These are phyloP conservation scores for Saccharomyces hybrid DNA, from an alignment of 1,139 yeast genomes.

Conservation along the genomic window DNA sequence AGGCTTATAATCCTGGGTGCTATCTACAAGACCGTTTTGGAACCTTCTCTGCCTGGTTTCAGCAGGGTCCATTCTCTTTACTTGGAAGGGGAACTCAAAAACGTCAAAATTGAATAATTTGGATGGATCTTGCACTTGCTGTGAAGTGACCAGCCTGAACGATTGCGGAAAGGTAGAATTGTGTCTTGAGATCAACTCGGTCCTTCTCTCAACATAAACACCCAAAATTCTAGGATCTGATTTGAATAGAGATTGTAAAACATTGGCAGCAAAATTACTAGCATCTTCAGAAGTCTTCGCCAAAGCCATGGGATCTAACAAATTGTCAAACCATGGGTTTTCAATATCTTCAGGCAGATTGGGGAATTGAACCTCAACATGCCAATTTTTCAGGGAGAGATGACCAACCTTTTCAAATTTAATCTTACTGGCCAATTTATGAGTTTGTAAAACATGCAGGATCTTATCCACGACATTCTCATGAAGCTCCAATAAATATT, in stretches of 20 bases:
- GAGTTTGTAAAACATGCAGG: slow-evolving; percentile 15
- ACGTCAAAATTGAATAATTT: slow-evolving; percentile 27
- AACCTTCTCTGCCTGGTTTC: slow-evolving; percentile 43
- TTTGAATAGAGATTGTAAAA: slow-evolving; percentile 29
- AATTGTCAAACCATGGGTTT: slow-evolving; percentile 28
- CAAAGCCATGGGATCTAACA: slow-evolving; percentile 21
- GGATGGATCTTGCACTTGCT: slow-evolving; percentile 28
- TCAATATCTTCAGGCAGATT: slow-evolving; percentile 14
- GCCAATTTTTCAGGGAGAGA: slow-evolving; percentile 20
- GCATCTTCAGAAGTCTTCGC: slow-evolving; percentile 37
- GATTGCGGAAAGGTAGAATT: slow-evolving; percentile 62
- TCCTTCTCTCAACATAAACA: slow-evolving; percentile 35
- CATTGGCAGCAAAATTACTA: slow-evolving; percentile 32
- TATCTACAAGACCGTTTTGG: slow-evolving; percentile 61
- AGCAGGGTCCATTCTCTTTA: slow-evolving; percentile 19
- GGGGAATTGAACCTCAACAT: slow-evolving; percentile 19
- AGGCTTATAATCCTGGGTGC: slow-evolving; percentile 38
- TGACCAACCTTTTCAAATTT: slow-evolving; percentile 14
- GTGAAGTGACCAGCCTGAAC: slow-evolving; percentile 54
- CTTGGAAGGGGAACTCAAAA: slow-evolving; percentile 23
- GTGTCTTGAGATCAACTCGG: slow-evolving; percentile 12
- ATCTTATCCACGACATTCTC: slow-evolving; percentile 10
- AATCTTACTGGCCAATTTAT: slow-evolving; percentile 26
- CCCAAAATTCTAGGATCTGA: slow-evolving; percentile 21
- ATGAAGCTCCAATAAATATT: slow-evolving; percentile 51